These are phyloP conservation scores for Cardiospermum halicacabum DNA, from an alignment of 345 rosid genomes.

Conservation along the genomic window DNA sequence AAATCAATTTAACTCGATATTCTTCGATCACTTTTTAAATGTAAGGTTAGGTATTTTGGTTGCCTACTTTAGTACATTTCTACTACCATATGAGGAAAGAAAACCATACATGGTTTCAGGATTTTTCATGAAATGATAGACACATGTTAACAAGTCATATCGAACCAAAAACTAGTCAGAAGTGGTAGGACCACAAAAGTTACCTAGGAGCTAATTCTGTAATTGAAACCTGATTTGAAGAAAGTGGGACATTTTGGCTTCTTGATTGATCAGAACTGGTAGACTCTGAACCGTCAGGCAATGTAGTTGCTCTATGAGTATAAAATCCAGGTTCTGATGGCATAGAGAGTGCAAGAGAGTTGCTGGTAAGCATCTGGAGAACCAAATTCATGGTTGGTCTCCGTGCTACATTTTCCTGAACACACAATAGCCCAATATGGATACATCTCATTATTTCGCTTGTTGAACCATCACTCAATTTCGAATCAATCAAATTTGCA, in stretches of 20 bases:
- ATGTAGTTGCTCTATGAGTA: neutral
- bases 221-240: neutral
- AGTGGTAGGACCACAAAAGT: too few relatives aligned
- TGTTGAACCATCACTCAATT: slow-evolving; percentile 2
- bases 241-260: neutral
- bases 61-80: neutral
- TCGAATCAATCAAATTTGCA: slow-evolving; percentile 28
- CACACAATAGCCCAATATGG: slow-evolving; percentile 36
- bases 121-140: too few relatives aligned
- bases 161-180: too few relatives aligned
- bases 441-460: slow-evolving; percentile 35
- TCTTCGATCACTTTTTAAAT: too few relatives aligned
- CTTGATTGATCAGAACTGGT: neutral
- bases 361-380: slow-evolving; percentile 31
- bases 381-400: slow-evolving; percentile 32
- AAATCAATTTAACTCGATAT: too few relatives aligned
- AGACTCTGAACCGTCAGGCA: neutral
- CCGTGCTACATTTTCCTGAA: slow-evolving; percentile 30
- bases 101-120: too few relatives aligned
- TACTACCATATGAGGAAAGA: too few relatives aligned
- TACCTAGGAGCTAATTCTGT: too few relatives aligned
- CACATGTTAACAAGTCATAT: too few relatives aligned
- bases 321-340: slow-evolving; percentile 29
- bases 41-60: neutral
- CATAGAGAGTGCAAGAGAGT: slow-evolving; percentile 18